These are phyloP conservation scores for Xylariales sp. DNA, from an alignment of 2,329 filamentous ascomycete genomes.

Conservation along the genomic window DNA sequence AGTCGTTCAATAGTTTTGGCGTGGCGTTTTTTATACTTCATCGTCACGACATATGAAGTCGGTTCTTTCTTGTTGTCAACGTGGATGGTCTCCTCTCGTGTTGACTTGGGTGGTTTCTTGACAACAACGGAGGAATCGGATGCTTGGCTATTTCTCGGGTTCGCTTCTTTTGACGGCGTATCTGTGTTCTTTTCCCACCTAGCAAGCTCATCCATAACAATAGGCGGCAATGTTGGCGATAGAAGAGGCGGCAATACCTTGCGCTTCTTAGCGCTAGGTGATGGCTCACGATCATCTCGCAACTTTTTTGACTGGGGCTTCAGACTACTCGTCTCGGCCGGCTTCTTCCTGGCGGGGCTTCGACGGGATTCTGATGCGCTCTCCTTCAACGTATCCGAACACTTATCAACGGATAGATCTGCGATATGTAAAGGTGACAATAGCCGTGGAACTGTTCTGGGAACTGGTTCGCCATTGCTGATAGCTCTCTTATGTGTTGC, in stretches of 20 bases:
- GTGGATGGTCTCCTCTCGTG: slow-evolving; percentile 50
- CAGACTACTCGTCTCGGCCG: slow-evolving; percentile 44
- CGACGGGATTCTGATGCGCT: slow-evolving; percentile 39
- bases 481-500: slow-evolving; percentile 55
- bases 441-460: slow-evolving; percentile 61
- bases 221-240: slow-evolving; percentile 66
- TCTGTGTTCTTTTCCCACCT: slow-evolving; percentile 50
- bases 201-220: slow-evolving; percentile 61
- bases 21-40: slow-evolving; percentile 62
- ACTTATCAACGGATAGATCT: slow-evolving; percentile 53
- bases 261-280: slow-evolving; percentile 53
- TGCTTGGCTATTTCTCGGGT: slow-evolving; percentile 44
- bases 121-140: slow-evolving; percentile 50
- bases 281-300: slow-evolving; percentile 46
- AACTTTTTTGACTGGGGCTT: slow-evolving; percentile 46
- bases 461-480: slow-evolving; percentile 41
- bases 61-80: slow-evolving; percentile 50
- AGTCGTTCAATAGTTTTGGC: slow-evolving; percentile 60
- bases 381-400: slow-evolving; percentile 41
- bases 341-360: slow-evolving; percentile 52
- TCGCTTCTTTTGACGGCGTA: slow-evolving; percentile 42
- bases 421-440: slow-evolving; percentile 60
- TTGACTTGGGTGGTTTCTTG: slow-evolving; percentile 52
- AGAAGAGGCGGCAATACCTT: slow-evolving; percentile 61
- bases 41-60: slow-evolving; percentile 54